Conservation (phyloP, 2,329 filamentous ascomycete genomes). For the Colletotrichum orbiculare region DNA sequence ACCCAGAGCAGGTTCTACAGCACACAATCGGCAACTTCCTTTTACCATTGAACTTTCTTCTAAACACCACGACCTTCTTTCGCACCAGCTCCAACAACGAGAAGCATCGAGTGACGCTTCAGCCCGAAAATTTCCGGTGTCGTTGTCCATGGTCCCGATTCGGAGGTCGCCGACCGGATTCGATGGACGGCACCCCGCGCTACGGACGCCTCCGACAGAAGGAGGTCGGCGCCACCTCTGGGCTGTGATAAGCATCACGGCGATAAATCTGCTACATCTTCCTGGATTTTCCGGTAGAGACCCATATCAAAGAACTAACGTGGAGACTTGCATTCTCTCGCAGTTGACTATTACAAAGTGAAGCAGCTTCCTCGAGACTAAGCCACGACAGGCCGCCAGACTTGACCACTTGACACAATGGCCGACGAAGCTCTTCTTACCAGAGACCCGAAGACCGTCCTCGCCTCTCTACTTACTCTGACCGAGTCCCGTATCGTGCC, state of each 20-base stretch:
- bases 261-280: constrained; percentile 16
- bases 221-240: constrained; percentile 31
- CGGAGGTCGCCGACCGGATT: constrained; percentile 39
- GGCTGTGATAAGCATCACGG: constrained; percentile 34
- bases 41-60: background rate
- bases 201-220: constrained; percentile 37
- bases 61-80: background rate
- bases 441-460: constrained; percentile 42
- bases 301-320: too few species aligned
- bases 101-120: constrained; percentile 8
- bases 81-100: background rate
- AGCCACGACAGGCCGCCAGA: too few species aligned
- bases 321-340: too few species aligned
- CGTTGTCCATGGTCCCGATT: background rate
- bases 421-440: constrained; percentile 21
- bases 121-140: background rate
- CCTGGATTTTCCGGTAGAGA: background rate
- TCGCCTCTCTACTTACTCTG: constrained; percentile 53
- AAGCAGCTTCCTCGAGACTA: too few species aligned
- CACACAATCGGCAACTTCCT: background rate
- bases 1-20: too few species aligned
- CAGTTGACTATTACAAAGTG: too few species aligned
- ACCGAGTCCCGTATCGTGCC: constrained; percentile 62
- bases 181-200: constrained; percentile 12
- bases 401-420: constrained; percentile 30